Evolutionary conservation across 1,284 basidiomycete genomes (phyloP).

Genomic region (Puccinia brachypodii): DNA sequence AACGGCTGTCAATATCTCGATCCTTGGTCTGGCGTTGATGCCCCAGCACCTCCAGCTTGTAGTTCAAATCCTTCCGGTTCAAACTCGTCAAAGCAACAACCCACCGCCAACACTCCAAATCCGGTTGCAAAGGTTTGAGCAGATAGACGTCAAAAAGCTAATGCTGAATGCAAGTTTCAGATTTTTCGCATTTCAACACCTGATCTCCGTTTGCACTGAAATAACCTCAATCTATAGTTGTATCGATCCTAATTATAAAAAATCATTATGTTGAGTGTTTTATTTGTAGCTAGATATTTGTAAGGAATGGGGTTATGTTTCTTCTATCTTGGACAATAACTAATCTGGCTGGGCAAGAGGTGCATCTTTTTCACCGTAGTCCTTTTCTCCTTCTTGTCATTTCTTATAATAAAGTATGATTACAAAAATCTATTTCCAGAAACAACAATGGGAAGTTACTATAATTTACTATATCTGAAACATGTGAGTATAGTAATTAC

Average conservation of each 20-base stretch:
- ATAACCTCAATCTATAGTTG: background rate
- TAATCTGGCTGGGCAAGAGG: too few relatives aligned
- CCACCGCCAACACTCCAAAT: background rate
- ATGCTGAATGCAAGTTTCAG: background rate
- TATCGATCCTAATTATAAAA: background rate
- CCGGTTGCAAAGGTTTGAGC: background rate
- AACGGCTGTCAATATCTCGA: constrained; percentile 45
- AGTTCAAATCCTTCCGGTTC: background rate
- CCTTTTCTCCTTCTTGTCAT: too few relatives aligned
- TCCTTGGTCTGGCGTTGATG: constrained; percentile 31
- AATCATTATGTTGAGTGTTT: background rate
- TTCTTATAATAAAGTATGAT: too few relatives aligned
- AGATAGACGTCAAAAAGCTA: too few relatives aligned
- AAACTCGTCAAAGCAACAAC: background rate
- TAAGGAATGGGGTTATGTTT: too few relatives aligned
- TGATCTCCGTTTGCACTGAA: background rate
- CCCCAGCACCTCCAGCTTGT: constrained; percentile 13
- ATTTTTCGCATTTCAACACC: background rate
- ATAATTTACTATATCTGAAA: too few relatives aligned
- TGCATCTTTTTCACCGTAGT: too few relatives aligned
- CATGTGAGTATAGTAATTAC: too few relatives aligned
- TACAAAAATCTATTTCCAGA: too few relatives aligned
- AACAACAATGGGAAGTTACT: too few relatives aligned
- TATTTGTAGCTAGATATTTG: too few relatives aligned
- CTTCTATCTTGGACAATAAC: too few relatives aligned